Base-by-base conservation (phyloP, 345 rosid species). In the Barbarea vulgaris region DNA sequence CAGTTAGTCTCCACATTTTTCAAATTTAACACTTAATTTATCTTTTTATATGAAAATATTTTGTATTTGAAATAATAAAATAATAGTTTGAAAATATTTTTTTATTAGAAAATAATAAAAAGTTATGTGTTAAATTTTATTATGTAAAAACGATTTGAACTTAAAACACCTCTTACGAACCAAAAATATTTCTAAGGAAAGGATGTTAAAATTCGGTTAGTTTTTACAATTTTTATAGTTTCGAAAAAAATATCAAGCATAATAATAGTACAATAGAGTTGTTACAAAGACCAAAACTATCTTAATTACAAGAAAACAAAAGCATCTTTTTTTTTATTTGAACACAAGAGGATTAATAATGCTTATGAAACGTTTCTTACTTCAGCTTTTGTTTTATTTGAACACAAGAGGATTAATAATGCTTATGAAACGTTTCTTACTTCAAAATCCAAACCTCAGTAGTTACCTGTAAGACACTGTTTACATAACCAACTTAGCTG, bases 401-500 rank as follows among this genome's bases (percentile, higher is more conserved):
- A 6, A 55, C 25, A 55, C n/a, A 55, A 28, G 39, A 17, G 11
- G 52, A 27, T 25, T 25, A 54, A 54, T 25, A 54, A 54, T 55
- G 47, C 52, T 21, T 6, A 13, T 27, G 51, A 12, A 67, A 52
- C 2, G 36, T 67, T 21, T 52, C 36, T 52, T 67, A 18, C 48
- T 22, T 69, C 63, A 54, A 64, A 52, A 37, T 37, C 53, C 73
- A 54, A 22, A 54, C 25, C 27, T 37, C 18, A 24, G n/a, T 14
- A 34, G 10, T 12, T 12, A 48, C 30, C 10, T 65, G 3, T 17
- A 36, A 41, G 55, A 59, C 34, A 42, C 28, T 28, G 15, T 41
- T 73, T 81, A 88, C 53, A 61, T 36, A 64, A 93, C 57, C 72
- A 80, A 73, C 80, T 84, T 87, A 39, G 97, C 97, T 36, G 96